Evolutionary conservation across 371 early-diverging fungal species (phyloP).

Genomic region (Fennellomyces sp.): DNA sequence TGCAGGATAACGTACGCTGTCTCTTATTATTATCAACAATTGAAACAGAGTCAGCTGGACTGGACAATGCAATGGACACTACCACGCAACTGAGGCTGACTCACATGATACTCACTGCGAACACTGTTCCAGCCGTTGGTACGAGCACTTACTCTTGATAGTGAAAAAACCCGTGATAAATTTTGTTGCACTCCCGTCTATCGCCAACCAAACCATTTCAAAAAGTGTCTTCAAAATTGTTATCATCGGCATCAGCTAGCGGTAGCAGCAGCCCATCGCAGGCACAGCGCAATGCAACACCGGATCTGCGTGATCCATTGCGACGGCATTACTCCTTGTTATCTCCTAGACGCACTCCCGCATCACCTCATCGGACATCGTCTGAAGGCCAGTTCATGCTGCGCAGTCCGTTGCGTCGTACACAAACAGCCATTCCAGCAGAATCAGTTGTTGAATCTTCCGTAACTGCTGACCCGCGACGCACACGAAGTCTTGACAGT

Average conservation of each 20-base stretch:
- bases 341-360: background rate
- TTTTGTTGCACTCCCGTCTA: too few relatives aligned
- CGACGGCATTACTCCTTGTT: background rate
- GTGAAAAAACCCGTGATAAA: too few relatives aligned
- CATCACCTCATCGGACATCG: background rate
- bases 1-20: too few relatives aligned
- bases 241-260: background rate
- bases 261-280: background rate
- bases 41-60: too few relatives aligned
- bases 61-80: too few relatives aligned
- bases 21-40: too few relatives aligned
- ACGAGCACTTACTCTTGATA: too few relatives aligned
- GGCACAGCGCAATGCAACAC: background rate
- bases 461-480: background rate
- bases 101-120: too few relatives aligned
- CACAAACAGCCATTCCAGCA: background rate
- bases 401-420: background rate
- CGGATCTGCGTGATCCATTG: conserved; percentile 6
- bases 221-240: background rate
- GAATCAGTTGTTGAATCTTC: background rate
- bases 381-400: background rate
- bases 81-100: too few relatives aligned
- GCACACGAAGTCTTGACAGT: background rate
- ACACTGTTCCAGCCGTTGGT: too few relatives aligned
- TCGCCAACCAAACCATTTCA: too few relatives aligned